Conservation (phyloP, 2,329 filamentous ascomycete species). For the Fusarium dimerum region DNA sequence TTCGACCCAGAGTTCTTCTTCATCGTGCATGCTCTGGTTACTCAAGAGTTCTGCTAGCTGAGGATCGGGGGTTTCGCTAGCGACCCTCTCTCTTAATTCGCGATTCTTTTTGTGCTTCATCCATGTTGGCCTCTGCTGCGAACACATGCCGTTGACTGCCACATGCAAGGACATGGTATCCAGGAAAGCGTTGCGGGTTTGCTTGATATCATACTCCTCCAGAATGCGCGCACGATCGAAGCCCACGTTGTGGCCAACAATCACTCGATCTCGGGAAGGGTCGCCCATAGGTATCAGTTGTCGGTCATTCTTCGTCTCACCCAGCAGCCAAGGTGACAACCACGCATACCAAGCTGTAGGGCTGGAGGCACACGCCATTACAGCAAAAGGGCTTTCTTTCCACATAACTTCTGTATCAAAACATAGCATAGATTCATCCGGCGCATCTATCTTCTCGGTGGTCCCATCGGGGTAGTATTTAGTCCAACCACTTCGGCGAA, state of each 20-base stretch:
- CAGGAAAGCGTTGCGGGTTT: constrained; percentile 83
- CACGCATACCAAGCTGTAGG: constrained; percentile 94
- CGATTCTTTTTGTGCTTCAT: constrained; percentile 93
- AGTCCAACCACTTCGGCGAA: constrained; percentile 83
- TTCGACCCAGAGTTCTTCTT: constrained; percentile 94
- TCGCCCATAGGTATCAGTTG: constrained; percentile 90
- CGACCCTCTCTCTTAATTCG: constrained; percentile 78
- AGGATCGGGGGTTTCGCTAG: constrained; percentile 67
- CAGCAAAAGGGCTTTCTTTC: constrained; percentile 87
- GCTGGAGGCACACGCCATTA: constrained; percentile 94
- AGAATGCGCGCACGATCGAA: constrained; percentile 86
- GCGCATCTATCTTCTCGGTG: constrained; percentile 70
- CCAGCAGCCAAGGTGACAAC: constrained; percentile 93
- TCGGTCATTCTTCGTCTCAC: constrained; percentile 72
- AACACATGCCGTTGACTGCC: constrained; percentile 98
- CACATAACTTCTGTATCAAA: constrained; percentile 98
- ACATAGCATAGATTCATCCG: constrained; percentile 78
- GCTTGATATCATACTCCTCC: constrained; percentile 85
- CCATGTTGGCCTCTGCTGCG: constrained; percentile 92
- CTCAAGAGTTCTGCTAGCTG: constrained; percentile 73
- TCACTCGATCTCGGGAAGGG: constrained; percentile 67
- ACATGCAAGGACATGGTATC: constrained; percentile 99
- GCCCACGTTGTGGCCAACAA: constrained; percentile 94
- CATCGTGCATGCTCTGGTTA: constrained; percentile 72
- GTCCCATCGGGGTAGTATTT: constrained; percentile 80